phyloP scores from a whole-genome alignment of 108 stramenopile genomes.

The Nitzschia inconspicua region DNA sequence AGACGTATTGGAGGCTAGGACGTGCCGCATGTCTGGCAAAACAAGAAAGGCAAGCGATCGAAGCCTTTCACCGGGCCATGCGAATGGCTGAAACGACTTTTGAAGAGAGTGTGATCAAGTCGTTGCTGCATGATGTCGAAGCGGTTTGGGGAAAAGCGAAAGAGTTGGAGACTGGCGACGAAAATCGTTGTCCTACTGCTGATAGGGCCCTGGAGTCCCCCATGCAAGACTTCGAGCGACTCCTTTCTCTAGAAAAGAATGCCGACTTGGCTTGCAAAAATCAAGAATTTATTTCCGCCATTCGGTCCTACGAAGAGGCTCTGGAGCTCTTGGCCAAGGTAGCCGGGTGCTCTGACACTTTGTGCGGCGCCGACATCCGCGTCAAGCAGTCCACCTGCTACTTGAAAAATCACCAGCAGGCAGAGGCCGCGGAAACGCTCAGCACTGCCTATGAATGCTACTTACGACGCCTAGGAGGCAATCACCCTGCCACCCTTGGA shows the following conservation, averaged over 20 bases:
- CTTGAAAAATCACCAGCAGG: not conserved
- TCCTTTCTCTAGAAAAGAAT: not conserved
- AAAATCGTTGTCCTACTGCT: not conserved
- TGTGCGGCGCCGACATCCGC: slow-evolving; percentile 15
- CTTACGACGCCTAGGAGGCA: not conserved
- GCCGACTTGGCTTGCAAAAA: not conserved
- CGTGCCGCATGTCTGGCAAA: not conserved
- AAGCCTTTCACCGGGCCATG: slow-evolving; percentile 6
- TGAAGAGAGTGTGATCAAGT: not conserved
- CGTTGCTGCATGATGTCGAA: not conserved
- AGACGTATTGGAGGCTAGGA: slow-evolving; percentile 13
- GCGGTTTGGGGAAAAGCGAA: not conserved
- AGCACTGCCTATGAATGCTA: slow-evolving; percentile 1
- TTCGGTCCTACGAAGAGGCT: not conserved
- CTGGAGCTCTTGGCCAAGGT: not conserved
- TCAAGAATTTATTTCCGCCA: not conserved
- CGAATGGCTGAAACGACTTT: slow-evolving; percentile 13
- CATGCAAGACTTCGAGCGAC: not conserved
- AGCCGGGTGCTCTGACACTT: not conserved
- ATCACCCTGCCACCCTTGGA: slow-evolving; percentile 16
- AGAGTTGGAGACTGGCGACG: not conserved
- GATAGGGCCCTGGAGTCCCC: not conserved
- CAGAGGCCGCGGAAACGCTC: not conserved
- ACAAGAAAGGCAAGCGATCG: not conserved
- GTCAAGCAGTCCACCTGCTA: slow-evolving; percentile 13